Evolutionary conservation across 495 filamentous ascomycete species (phyloP).

Genomic region (Cudoniella acicularis): DNA sequence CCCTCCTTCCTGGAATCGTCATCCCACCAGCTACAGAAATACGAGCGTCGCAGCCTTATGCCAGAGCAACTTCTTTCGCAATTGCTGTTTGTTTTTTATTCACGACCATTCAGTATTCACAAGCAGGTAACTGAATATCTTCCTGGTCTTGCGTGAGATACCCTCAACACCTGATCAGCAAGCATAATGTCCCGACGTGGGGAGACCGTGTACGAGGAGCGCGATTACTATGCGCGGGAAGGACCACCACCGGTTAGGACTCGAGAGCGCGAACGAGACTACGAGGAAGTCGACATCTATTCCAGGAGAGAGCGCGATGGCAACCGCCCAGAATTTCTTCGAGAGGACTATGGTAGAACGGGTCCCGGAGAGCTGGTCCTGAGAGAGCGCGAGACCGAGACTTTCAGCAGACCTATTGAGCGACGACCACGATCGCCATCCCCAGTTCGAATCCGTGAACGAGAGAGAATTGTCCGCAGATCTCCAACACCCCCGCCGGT

Average conservation of each 20-base stretch:
- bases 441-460: slow-evolving; percentile 22
- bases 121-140: not conserved
- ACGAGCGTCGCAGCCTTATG: slow-evolving; percentile 6
- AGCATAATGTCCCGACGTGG: slow-evolving; percentile 22
- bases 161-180: not conserved
- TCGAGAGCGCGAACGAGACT: slow-evolving; percentile 19
- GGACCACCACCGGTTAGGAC: slow-evolving; percentile 5
- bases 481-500: slow-evolving; percentile 14
- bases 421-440: slow-evolving; percentile 33
- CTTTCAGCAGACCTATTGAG: slow-evolving; percentile 15
- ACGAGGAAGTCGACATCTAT: slow-evolving; percentile 28
- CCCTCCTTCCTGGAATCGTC: slow-evolving; percentile 14
- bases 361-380: slow-evolving; percentile 43
- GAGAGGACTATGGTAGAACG: slow-evolving; percentile 45
- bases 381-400: slow-evolving; percentile 30
- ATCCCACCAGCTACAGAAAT: slow-evolving; percentile 12
- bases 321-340: slow-evolving; percentile 48
- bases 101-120: not conserved
- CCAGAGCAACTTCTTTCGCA: not conserved
- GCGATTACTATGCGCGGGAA: slow-evolving; percentile 14
- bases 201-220: slow-evolving; percentile 19
- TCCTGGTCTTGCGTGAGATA: not conserved
- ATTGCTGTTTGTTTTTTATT: not conserved
- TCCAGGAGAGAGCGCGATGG: slow-evolving; percentile 35
- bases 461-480: slow-evolving; percentile 19